These are phyloP conservation scores for Cladosporium colombiae DNA, from an alignment of 2,329 filamentous ascomycete species.

Conservation along the genomic window DNA sequence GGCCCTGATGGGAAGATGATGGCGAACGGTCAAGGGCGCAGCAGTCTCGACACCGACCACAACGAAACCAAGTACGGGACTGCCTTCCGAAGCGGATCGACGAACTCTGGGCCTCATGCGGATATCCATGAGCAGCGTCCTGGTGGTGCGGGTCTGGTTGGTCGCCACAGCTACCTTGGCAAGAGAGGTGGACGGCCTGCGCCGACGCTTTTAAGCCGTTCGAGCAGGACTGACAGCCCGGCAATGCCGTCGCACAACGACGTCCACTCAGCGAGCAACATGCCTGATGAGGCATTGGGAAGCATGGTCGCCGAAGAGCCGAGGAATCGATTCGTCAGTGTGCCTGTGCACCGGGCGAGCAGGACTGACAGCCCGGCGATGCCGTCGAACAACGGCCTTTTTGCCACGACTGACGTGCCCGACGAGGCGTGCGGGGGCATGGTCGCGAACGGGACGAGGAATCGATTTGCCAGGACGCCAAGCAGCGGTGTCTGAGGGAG, in stretches of 20 bases:
- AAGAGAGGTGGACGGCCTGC: neutral
- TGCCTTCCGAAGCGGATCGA: constrained; percentile 20
- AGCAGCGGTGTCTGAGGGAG: constrained; percentile 27
- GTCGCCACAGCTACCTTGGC: constrained; percentile 15
- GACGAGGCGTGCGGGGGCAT: neutral
- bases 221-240: constrained; percentile 10
- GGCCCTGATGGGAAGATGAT: constrained; percentile 17
- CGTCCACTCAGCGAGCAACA: neutral
- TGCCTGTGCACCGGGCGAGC: neutral
- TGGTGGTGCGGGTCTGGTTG: neutral
- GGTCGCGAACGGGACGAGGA: constrained; percentile 19
- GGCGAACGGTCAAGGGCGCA: constrained; percentile 16
- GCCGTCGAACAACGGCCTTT: neutral
- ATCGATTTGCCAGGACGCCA: constrained; percentile 25
- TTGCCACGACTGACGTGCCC: neutral
- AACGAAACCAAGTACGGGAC: constrained; percentile 26
- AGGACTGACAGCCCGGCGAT: constrained; percentile 11
- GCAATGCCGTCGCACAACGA: constrained; percentile 5
- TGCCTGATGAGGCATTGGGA: neutral
- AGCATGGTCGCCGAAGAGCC: constrained; percentile 17
- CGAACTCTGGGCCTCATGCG: constrained; percentile 8
- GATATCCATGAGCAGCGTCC: constrained; percentile 13
- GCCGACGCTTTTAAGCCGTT: neutral
- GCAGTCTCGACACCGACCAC: neutral
- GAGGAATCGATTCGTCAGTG: constrained; percentile 23